These are phyloP conservation scores for Cercospora nicotianae DNA, from an alignment of 2,329 filamentous ascomycete species.

Conservation along the genomic window DNA sequence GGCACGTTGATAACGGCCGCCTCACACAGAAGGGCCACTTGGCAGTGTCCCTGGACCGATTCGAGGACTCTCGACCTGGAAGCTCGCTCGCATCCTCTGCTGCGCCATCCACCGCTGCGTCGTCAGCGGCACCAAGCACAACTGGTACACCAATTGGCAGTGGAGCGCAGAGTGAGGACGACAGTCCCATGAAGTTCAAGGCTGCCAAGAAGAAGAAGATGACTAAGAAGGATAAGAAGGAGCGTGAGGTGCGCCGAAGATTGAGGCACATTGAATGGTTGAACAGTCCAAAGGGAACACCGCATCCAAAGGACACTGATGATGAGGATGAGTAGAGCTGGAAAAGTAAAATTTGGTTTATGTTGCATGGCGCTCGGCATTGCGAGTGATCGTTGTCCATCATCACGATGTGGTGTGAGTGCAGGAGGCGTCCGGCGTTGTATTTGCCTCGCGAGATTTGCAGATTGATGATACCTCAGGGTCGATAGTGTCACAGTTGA, in stretches of 20 bases:
- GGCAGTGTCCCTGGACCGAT: constrained; percentile 74
- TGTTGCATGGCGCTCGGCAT: constrained; percentile 17
- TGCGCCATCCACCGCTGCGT: constrained; percentile 59
- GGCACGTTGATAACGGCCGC: constrained; percentile 86
- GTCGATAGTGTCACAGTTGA: neutral
- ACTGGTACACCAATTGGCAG: constrained; percentile 37
- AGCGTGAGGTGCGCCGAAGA: constrained; percentile 80
- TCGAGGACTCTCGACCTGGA: constrained; percentile 76
- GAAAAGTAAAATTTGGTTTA: constrained; percentile 21
- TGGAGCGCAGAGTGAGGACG: constrained; percentile 57
- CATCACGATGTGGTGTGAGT: constrained; percentile 1
- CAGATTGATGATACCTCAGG: constrained; percentile 4
- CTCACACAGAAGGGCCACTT: constrained; percentile 80
- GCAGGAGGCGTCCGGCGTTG: constrained; percentile 10
- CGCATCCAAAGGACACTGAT: constrained; percentile 73
- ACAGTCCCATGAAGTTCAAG: constrained; percentile 89
- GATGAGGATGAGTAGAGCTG: constrained; percentile 58
- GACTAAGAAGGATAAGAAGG: constrained; percentile 95
- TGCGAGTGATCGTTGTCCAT: neutral
- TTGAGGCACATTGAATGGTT: constrained; percentile 79
- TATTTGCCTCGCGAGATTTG: neutral
- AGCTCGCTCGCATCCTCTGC: constrained; percentile 66
- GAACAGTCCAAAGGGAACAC: constrained; percentile 71
- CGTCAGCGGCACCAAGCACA: constrained; percentile 36
- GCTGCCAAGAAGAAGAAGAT: constrained; percentile 97